Percentiles rank a stretch among this genome's conserved stretches.
phyloP scores from a whole-genome alignment of 139 green algal genomes.

The Nannochloris sp. region DNA sequence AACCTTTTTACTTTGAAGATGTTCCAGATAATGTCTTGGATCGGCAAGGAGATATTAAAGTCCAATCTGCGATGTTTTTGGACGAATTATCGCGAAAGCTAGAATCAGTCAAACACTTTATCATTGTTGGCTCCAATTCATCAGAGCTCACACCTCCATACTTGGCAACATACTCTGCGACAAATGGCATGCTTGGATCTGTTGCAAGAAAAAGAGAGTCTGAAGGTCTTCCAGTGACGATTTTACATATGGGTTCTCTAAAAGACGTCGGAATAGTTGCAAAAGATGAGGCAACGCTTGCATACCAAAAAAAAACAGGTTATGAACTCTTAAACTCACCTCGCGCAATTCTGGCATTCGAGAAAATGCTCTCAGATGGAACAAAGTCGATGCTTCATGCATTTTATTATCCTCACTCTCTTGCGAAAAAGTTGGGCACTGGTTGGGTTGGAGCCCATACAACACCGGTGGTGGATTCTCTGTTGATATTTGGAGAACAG shows the following conservation, averaged over 20 bases:
- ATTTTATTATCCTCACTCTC: neutral
- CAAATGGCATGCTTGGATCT: neutral
- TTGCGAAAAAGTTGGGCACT: neutral
- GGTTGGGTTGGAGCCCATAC: neutral
- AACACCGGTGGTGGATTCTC: too few relatives aligned
- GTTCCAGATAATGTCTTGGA: neutral
- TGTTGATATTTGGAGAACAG: too few relatives aligned
- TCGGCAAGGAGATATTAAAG: neutral
- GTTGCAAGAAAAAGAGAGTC: neutral
- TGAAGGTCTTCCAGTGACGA: neutral
- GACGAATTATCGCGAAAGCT: neutral
- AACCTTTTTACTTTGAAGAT: neutral
- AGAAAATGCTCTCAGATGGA: neutral
- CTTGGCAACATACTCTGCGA: neutral
- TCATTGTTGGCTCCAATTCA: neutral
- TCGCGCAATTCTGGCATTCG: neutral
- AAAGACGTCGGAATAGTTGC: neutral
- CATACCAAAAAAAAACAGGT: neutral
- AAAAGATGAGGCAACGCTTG: neutral
- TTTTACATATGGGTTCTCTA: neutral
- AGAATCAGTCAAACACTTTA: neutral
- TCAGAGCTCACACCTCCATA: neutral
- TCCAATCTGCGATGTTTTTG: neutral
- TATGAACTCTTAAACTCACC: neutral
- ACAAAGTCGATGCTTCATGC: neutral